Conservation (phyloP, 164 flowering plant genomes). For the Dillenia turbinata region DNA sequence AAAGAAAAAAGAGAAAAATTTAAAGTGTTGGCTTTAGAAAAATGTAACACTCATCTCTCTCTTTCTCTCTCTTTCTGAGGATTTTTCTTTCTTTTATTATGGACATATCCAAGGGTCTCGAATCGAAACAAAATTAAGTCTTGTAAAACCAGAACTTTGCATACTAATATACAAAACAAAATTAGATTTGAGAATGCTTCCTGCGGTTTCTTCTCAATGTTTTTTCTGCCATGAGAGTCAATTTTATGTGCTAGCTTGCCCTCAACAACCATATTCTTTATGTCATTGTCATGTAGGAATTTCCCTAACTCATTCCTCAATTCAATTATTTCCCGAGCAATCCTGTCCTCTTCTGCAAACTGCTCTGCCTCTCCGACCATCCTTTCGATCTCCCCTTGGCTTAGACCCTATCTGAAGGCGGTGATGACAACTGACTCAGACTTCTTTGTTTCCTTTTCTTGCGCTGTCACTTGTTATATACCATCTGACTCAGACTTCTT, state of each 20-base stretch:
- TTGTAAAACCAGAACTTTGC: too few species aligned
- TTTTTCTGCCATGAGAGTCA: conserved; percentile 44
- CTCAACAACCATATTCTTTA: conserved; percentile 42
- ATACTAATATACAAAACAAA: too few species aligned
- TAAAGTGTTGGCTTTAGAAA: too few species aligned
- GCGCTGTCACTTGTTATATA: conserved; percentile 46
- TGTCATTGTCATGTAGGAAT: conserved; percentile 45
- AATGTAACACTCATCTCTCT: too few species aligned
- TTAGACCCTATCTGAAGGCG: conserved; percentile 45
- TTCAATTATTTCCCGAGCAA: conserved; percentile 41
- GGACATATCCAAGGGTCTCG: too few species aligned
- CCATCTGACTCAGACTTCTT: conserved; percentile 35
- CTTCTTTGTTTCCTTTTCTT: conserved; percentile 48
- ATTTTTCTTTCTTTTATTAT: too few species aligned
- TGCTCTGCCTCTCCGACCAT: conserved; percentile 53
- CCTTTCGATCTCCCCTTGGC: conserved; percentile 47
- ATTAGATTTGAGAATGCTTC: too few species aligned
- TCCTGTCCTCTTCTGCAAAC: conserved; percentile 49
- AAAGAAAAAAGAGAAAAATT: too few species aligned
- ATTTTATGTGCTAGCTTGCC: conserved; percentile 38
- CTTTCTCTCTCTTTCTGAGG: too few species aligned
- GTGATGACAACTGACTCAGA: conserved; percentile 38
- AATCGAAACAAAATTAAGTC: too few species aligned
- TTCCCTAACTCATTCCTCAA: conserved; percentile 48
- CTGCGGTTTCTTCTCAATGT: conserved; percentile 21